Conservation (phyloP, 2,329 filamentous ascomycete species). For the Endothia cerciana region DNA sequence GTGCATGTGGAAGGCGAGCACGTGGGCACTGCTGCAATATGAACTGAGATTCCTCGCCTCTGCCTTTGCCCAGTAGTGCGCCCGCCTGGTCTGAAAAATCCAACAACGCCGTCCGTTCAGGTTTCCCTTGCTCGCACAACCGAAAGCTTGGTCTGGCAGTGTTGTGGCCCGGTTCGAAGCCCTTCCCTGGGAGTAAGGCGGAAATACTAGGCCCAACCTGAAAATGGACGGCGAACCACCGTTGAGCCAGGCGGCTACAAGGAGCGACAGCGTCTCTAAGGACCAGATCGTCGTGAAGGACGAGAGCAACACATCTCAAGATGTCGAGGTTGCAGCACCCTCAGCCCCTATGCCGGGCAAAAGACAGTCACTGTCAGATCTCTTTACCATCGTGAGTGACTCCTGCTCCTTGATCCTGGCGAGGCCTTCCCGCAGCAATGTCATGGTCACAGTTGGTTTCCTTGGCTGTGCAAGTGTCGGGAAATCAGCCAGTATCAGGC, state of each 20-base stretch:
- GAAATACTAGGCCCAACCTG: not conserved
- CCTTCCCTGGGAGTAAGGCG: not conserved
- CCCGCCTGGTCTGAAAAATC: too few species aligned
- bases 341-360: not conserved
- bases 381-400: constrained; percentile 1
- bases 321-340: not conserved
- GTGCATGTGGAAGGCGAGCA: too few species aligned
- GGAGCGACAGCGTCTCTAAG: not conserved
- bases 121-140: not conserved
- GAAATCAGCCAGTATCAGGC: not conserved
- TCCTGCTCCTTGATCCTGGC: too few species aligned
- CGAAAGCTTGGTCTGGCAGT: not conserved
- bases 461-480: not conserved
- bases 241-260: not conserved
- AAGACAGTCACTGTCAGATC: not conserved
- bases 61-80: too few species aligned
- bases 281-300: not conserved
- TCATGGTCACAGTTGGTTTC: not conserved
- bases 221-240: not conserved
- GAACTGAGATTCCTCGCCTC: too few species aligned
- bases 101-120: too few species aligned
- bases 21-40: too few species aligned
- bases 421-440: not conserved
- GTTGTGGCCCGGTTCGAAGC: not conserved
- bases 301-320: not conserved